Conservation (phyloP, 148 eudicot genomes). For the Pouteria glomerata region DNA sequence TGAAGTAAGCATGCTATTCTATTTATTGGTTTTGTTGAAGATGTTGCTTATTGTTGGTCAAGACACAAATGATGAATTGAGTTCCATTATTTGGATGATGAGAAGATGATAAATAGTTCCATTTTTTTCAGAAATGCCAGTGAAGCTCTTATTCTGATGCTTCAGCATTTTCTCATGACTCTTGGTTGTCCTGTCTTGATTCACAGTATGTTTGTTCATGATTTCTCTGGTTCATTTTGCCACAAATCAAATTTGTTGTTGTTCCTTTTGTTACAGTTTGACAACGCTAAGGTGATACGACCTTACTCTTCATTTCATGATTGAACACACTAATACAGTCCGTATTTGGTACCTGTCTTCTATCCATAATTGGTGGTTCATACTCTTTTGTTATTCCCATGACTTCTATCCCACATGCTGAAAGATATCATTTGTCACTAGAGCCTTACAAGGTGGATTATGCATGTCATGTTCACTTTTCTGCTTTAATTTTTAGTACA, state of each 20-base stretch:
- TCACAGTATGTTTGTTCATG: conserved; percentile 49
- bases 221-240: neutral
- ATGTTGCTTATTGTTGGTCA: neutral
- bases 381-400: conserved; percentile 52
- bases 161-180: conserved; percentile 63
- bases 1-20: neutral
- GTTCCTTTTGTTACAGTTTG: conserved; percentile 29
- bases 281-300: conserved; percentile 73
- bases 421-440: conserved; percentile 22
- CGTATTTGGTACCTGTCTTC: conserved; percentile 69
- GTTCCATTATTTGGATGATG: too few species aligned
- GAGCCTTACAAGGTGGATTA: conserved; percentile 21
- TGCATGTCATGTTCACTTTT: neutral
- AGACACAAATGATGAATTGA: neutral
- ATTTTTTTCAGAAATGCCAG: conserved; percentile 29
- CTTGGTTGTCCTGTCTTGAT: conserved; percentile 55
- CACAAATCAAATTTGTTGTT: neutral
- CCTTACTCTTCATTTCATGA: conserved; percentile 60
- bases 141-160: conserved; percentile 54
- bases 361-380: conserved; percentile 67
- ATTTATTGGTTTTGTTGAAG: too few species aligned
- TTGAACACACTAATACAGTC: conserved; percentile 67
- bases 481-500: neutral
- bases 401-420: conserved; percentile 39
- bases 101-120: neutral